A percentile compares a stretch with the other conserved stretches of the same genome.
These are phyloP conservation scores for Blastobotrys elegans DNA, from an alignment of 1,139 yeast genomes.

Conservation along the genomic window DNA sequence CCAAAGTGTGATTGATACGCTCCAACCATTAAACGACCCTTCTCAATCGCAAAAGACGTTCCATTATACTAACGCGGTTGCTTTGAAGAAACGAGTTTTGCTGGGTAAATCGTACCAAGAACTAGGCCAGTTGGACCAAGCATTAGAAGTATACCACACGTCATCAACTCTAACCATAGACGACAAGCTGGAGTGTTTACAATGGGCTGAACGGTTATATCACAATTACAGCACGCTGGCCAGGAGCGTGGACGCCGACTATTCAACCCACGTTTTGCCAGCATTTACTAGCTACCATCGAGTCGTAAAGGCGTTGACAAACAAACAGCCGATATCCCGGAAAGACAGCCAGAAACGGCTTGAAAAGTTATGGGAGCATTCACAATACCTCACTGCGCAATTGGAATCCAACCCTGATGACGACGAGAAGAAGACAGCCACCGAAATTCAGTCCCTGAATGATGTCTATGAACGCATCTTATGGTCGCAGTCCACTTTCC, in stretches of 20 bases:
- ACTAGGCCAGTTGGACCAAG: slow-evolving; percentile 21
- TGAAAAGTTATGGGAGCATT: slow-evolving; percentile 19
- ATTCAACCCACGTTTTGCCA: neutral
- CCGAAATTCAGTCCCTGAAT: slow-evolving; percentile 16
- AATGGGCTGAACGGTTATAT: slow-evolving; percentile 26
- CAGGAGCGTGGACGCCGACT: slow-evolving; percentile 14
- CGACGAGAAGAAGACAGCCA: slow-evolving; percentile 8
- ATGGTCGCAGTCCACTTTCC: slow-evolving; percentile 35
- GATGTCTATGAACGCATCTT: slow-evolving; percentile 20
- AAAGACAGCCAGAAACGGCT: slow-evolving; percentile 5
- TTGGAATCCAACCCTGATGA: slow-evolving; percentile 14
- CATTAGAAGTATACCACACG: slow-evolving; percentile 22
- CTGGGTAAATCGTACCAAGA: slow-evolving; percentile 28
- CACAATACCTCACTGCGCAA: slow-evolving; percentile 17
- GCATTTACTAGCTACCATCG: slow-evolving; percentile 24
- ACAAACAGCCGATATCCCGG: neutral
- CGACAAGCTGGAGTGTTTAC: slow-evolving; percentile 20
- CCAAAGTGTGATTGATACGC: slow-evolving; percentile 17
- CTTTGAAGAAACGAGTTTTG: slow-evolving; percentile 24
- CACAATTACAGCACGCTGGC: slow-evolving; percentile 23
- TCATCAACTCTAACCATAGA: slow-evolving; percentile 9
- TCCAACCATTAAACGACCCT: slow-evolving; percentile 11
- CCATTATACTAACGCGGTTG: slow-evolving; percentile 22
- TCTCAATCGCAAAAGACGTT: neutral
- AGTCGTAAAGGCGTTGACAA: slow-evolving; percentile 13